Percentiles rank a stretch among this genome's conserved stretches.
These are phyloP conservation scores for Nakazawaea sp. DNA, from an alignment of 805 yeast species.

Conservation along the genomic window DNA sequence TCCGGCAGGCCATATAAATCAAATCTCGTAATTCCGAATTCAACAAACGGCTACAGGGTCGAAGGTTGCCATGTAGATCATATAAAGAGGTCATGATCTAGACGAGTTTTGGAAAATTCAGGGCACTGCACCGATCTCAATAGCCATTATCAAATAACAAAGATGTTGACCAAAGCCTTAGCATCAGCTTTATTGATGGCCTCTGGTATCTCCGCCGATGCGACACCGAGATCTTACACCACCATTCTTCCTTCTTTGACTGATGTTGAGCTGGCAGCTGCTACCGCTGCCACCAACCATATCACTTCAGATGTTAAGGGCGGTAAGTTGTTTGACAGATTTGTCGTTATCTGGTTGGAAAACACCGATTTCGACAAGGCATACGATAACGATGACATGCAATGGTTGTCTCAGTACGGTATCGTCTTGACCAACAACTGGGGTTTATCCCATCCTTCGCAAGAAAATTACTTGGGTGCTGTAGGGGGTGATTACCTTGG, in stretches of 20 bases:
- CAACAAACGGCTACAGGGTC: too few species aligned
- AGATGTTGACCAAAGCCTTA: background rate
- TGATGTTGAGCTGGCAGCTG: constrained; percentile 26
- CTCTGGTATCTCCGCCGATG: constrained; percentile 13
- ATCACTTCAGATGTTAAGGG: constrained; percentile 26
- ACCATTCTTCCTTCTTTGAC: constrained; percentile 25
- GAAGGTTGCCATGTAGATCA: too few species aligned
- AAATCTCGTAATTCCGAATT: too few species aligned
- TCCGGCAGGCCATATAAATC: too few species aligned
- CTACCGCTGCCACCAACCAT: constrained; percentile 24
- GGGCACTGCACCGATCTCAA: too few species aligned
- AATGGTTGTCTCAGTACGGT: constrained; percentile 36
- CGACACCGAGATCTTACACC: constrained; percentile 20
- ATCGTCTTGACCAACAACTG: constrained; percentile 42
- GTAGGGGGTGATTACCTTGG: constrained; percentile 47
- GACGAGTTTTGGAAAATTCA: too few species aligned
- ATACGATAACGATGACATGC: constrained; percentile 33
- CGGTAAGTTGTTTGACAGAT: constrained; percentile 33
- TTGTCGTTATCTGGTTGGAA: constrained; percentile 41
- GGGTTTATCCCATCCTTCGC: constrained; percentile 46
- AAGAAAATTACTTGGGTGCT: constrained; percentile 45
- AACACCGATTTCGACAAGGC: constrained; percentile 48
- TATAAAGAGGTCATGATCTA: too few species aligned
- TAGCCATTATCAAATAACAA: too few species aligned
- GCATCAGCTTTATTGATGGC: constrained; percentile 12